phyloP scores from a whole-genome alignment of 163 green algal genomes.

The Scenedesmus sp. region DNA sequence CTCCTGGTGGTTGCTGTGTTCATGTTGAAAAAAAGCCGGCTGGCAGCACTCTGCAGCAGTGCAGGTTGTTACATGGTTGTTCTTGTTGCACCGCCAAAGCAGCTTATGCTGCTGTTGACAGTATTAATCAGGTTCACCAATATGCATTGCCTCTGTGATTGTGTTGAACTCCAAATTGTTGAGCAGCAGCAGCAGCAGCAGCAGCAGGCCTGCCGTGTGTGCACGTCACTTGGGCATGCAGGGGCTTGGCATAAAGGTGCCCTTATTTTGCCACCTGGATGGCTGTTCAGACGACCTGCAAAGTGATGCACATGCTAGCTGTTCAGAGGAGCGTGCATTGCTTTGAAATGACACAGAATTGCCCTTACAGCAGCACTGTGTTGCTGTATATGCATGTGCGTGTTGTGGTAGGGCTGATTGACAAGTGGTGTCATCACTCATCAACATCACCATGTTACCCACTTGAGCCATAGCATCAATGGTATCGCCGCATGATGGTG shows the following conservation, averaged over 20 bases:
- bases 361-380: no score
- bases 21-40: neutral
- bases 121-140: neutral
- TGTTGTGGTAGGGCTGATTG: no score
- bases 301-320: no score
- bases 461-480: no score
- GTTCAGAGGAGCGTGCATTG: no score
- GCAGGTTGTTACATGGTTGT: neutral
- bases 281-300: no score
- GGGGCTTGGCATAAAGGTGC: no score
- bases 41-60: neutral
- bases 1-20: neutral
- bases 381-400: no score
- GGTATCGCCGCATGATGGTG: no score
- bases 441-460: no score
- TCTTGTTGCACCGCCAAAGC: neutral
- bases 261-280: neutral
- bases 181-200: neutral
- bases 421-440: no score
- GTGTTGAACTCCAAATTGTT: neutral
- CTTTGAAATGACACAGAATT: no score
- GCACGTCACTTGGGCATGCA: neutral
- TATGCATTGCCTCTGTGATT: neutral
- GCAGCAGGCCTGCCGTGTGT: neutral
- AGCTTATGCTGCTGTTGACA: neutral